Conservation (phyloP, 2,329 filamentous ascomycete species). For the Hysterium pulicare region DNA sequence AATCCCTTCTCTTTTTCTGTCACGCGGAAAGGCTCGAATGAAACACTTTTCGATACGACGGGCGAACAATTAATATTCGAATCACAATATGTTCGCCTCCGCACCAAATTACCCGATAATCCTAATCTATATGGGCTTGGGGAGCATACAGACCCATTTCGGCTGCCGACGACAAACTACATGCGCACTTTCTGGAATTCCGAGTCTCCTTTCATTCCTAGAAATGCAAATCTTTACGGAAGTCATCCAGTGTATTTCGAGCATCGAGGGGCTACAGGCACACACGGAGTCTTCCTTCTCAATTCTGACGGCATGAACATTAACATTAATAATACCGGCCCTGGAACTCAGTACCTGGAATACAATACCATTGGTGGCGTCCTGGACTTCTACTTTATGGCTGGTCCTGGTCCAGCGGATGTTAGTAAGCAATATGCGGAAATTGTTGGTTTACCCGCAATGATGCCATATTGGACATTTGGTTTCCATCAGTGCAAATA, state of each 20-base stretch:
- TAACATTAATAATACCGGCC: slow-evolving; percentile 60
- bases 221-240: slow-evolving; percentile 65
- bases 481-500: slow-evolving; percentile 54
- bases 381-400: slow-evolving; percentile 60
- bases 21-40: slow-evolving; percentile 53
- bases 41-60: slow-evolving; percentile 67
- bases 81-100: slow-evolving; percentile 70
- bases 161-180: slow-evolving; percentile 63
- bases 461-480: slow-evolving; percentile 53
- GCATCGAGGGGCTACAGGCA: slow-evolving; percentile 50
- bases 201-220: slow-evolving; percentile 61
- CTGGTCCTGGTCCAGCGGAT: slow-evolving; percentile 45
- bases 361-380: slow-evolving; percentile 78
- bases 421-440: slow-evolving; percentile 51
- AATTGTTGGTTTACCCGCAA: slow-evolving; percentile 46
- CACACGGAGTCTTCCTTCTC: slow-evolving; percentile 26
- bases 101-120: slow-evolving; percentile 64
- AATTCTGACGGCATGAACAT: slow-evolving; percentile 58
- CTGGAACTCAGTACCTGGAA: slow-evolving; percentile 66
- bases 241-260: slow-evolving; percentile 71
- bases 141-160: slow-evolving; percentile 70
- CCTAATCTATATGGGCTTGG: slow-evolving; percentile 76
- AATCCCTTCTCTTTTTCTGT: slow-evolving; percentile 68
- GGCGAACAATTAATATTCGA: slow-evolving; percentile 68
- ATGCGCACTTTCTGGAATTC: slow-evolving; percentile 67